Base-by-base conservation (phyloP, 1,139 yeast species). In the Blastobotrys apis region DNA sequence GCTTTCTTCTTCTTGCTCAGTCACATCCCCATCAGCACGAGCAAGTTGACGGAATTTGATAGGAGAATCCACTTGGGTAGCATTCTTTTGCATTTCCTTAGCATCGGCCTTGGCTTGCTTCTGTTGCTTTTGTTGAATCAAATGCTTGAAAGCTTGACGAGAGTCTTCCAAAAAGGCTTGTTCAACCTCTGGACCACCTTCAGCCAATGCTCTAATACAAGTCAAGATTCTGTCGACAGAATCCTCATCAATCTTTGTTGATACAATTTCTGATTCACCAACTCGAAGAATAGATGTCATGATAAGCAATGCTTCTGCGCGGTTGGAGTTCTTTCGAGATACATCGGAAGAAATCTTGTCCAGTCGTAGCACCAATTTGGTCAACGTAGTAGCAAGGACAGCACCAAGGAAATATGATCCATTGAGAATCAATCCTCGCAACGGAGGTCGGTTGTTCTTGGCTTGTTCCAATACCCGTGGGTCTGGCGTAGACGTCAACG, bases 331-430 rank as follows among this genome's bases (percentile, higher is more conserved):
- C 48, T 81, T 70, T 43, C 78, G 76, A 2, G 67, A 66, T 25
- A 48, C 52, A 51, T 80, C 76, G 5, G 74, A 67, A 3, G 82
- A 71, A 43, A 79, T 66, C 56, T 79, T 77, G 53, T 79, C 77
- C 59, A 84, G 80, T 63, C 96, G 79, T 57, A 94, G 73, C 30
- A 88, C 84, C 51, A 94, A 75, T 69, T 94, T 94, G 43, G 94
- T 87, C 54, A 94, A 75, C 2, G 97, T 85, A 3, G 94, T 82
- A 0, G 96, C 78, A 51, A 94, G 73, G 22, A 90, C 94, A 2
- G 97, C 81, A 12, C 90, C 94, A 42, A 94, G 78, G 65, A 90
- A 92, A 67, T 84, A 90, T 60, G 92, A 95, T 50, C 98, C 97
- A 43, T 77, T 81, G 51, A 90, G 72, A 49, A 94, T 78, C 45